Percentiles rank a stretch among this genome's conserved stretches.
phyloP scores from a whole-genome alignment of 2,329 filamentous ascomycete species.

The Leptodontidium sp. region DNA sequence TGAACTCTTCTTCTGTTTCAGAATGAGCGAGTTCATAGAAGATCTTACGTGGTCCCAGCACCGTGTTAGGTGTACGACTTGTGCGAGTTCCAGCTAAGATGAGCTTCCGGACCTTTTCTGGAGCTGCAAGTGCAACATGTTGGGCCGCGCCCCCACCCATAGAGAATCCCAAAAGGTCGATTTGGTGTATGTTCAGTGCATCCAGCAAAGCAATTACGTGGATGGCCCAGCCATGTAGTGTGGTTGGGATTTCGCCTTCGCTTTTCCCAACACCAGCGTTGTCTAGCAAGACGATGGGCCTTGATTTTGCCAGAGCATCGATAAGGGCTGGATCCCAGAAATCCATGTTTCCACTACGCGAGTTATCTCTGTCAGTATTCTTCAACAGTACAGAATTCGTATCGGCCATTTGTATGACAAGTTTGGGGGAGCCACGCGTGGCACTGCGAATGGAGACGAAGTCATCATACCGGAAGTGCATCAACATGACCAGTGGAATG shows the following conservation, averaged over 20 bases:
- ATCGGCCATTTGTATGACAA: background rate
- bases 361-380: background rate
- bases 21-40: slow-evolving; percentile 49
- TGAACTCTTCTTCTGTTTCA: slow-evolving; percentile 47
- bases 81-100: slow-evolving; percentile 46
- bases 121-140: slow-evolving; percentile 45
- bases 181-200: slow-evolving; percentile 43
- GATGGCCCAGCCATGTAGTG: slow-evolving; percentile 45
- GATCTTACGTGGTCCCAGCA: slow-evolving; percentile 37
- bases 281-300: slow-evolving; percentile 49
- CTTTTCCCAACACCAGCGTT: slow-evolving; percentile 49
- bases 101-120: slow-evolving; percentile 42
- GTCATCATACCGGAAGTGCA: slow-evolving; percentile 38
- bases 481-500: slow-evolving; percentile 42
- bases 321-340: slow-evolving; percentile 45
- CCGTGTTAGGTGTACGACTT: slow-evolving; percentile 37
- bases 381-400: background rate
- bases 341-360: slow-evolving; percentile 30
- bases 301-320: slow-evolving; percentile 45
- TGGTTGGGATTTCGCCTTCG: slow-evolving; percentile 44
- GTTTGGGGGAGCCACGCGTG: background rate
- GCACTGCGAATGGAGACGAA: background rate
- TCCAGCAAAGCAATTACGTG: slow-evolving; percentile 43
- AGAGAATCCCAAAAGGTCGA: slow-evolving; percentile 50
- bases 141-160: slow-evolving; percentile 49